Base-by-base conservation (phyloP, 2,329 filamentous ascomycete genomes). In the Fusarium secorum region DNA sequence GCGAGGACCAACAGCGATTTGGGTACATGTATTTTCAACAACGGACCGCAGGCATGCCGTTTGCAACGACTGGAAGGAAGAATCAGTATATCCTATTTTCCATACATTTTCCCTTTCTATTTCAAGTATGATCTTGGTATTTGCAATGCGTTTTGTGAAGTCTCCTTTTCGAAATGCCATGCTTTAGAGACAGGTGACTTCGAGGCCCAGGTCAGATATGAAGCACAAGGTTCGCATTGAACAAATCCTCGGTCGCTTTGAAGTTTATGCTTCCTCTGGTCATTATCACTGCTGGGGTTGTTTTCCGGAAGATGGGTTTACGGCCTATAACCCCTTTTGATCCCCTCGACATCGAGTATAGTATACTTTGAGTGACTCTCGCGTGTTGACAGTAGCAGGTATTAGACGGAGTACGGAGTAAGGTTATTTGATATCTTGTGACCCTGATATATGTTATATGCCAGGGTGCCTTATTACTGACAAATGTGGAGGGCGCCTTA, bases 41-140 rank as follows among this genome's bases (percentile, higher is more conserved):
- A 70, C 64, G 70, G 60, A 54, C 32, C 52, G 67, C 66, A 64
- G 69, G 71, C 70, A 64, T 66, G 60, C 60, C 57, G 66, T 73
- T 66, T 60, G 22, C 38, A 51, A 33, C 36, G 44, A 58, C 10
- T 57, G 36, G 32, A 42, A 55, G 49, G 38, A 42, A 32, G 44
- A 54, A 60, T 56, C 22, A 49, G 54, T 45, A 49, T 36, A 32
- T 54, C 38, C 32, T 68, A 39, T 64, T 55, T 56, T n/a, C 39
- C 58, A 54, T 45, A 7, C 44, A 44, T 54, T 68, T 14, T 14
- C 22, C 20, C 33, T 55, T 44, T 55, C 32, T 26, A 60, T 52
- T 33, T 36, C 22, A 30, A 28, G 26, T 24, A 22, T 22, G 17
- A 46, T 24, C 32, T 60, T 49, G 9, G 41, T 72, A 24, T 51